These are phyloP conservation scores for Citrullus amarus DNA, from an alignment of 306 rosid genomes.

Conservation along the genomic window DNA sequence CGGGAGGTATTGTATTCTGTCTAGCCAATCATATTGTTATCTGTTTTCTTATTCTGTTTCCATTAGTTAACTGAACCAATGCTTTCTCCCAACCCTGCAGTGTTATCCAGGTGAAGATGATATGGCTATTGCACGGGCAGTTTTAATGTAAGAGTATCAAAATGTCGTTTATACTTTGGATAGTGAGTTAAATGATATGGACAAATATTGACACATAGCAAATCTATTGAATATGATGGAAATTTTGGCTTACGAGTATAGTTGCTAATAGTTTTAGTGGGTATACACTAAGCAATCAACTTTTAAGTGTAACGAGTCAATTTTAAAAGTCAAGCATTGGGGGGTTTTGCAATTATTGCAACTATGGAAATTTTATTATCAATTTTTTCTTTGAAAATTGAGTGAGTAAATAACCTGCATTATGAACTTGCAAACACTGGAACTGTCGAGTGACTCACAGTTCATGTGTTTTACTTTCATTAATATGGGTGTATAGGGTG, in stretches of 20 bases:
- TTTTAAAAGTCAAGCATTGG: not conserved
- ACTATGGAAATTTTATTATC: not conserved
- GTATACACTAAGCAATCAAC: not conserved
- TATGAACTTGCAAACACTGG: not conserved
- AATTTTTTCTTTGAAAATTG: not conserved
- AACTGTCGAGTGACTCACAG: not conserved
- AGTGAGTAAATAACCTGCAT: not conserved
- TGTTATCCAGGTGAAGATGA: slow-evolving; percentile 97
- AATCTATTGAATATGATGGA: not conserved
- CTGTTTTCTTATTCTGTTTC: slow-evolving; percentile 2
- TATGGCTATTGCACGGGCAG: slow-evolving; percentile 73
- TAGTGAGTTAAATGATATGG: not conserved
- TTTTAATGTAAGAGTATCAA: slow-evolving; percentile 51
- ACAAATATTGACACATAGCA: not conserved
- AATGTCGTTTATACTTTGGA: not conserved
- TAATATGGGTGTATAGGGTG: not conserved
- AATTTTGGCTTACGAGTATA: not conserved
- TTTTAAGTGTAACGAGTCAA: not conserved
- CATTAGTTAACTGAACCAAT: slow-evolving; percentile 12
- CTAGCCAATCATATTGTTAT: not conserved
- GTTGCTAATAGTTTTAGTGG: not conserved
- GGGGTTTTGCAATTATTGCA: not conserved
- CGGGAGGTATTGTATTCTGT: not conserved
- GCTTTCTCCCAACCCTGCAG: slow-evolving; percentile 38
- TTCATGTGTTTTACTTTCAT: not conserved